Conservation (phyloP, 495 filamentous ascomycete genomes). For the Aspergillus biplanus region DNA sequence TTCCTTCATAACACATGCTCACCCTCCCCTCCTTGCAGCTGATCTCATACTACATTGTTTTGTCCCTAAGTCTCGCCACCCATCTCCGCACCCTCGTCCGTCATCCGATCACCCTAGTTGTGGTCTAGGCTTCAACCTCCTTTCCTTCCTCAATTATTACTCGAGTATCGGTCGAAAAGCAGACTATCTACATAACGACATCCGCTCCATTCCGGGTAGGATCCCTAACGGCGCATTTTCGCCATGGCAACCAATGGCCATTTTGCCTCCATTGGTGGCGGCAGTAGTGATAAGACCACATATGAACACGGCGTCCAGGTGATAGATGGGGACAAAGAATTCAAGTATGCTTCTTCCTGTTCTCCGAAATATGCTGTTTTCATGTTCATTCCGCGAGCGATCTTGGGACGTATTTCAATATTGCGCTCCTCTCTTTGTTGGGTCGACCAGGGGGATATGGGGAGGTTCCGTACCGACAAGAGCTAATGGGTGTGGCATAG, state of each 20-base stretch:
- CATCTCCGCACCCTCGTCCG: conserved; percentile 25
- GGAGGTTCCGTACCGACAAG: background rate
- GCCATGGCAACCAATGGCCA: conserved; percentile 83
- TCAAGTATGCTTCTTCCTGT: conserved; percentile 69
- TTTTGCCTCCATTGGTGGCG: conserved; percentile 77
- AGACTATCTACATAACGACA: background rate
- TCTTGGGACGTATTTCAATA: background rate
- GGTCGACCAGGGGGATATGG: conserved; percentile 3
- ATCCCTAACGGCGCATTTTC: conserved; percentile 54
- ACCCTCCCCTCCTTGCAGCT: conserved; percentile 17
- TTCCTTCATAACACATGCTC: conserved; percentile 17
- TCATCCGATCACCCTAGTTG: conserved; percentile 5
- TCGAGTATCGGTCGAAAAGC: background rate
- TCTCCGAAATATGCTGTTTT: background rate
- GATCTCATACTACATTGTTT: conserved; percentile 16
- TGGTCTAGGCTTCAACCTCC: background rate
- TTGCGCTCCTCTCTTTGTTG: background rate
- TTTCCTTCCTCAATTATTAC: background rate
- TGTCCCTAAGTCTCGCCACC: conserved; percentile 24
- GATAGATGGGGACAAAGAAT: conserved; percentile 91
- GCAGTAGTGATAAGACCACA: conserved; percentile 58
- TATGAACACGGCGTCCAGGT: conserved; percentile 96
- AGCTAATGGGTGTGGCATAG: conserved; percentile 50
- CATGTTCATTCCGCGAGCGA: background rate
- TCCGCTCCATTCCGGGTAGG: conserved; percentile 22